These are phyloP conservation scores for Trichoderma lentiforme DNA, from an alignment of 2,329 filamentous ascomycete genomes.

Conservation along the genomic window DNA sequence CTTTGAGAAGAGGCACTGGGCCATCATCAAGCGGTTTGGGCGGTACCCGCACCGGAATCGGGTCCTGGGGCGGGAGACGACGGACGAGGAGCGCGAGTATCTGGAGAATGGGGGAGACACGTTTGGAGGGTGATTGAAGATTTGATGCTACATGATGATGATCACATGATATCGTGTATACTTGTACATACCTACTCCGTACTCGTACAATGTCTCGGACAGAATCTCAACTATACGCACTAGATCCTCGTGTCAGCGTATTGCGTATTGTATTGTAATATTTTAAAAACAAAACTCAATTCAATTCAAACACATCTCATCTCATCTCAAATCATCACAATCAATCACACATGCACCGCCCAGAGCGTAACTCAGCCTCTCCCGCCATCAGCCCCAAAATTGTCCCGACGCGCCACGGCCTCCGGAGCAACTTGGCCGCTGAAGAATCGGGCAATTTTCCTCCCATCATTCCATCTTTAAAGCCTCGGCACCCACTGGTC, in stretches of 20 bases:
- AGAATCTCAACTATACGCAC: neutral
- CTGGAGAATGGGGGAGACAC: conserved; percentile 44
- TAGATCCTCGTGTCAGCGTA: neutral
- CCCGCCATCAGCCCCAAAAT: neutral
- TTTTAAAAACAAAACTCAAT: neutral
- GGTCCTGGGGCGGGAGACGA: conserved; percentile 46
- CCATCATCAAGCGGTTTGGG: conserved; percentile 52
- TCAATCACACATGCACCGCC: neutral
- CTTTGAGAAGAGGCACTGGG: conserved; percentile 45
- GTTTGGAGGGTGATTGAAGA: conserved; percentile 26
- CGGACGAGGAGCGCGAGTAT: conserved; percentile 48
- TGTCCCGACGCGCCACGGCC: conserved; percentile 5
- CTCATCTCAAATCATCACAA: neutral
- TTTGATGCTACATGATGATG: neutral
- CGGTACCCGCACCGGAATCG: conserved; percentile 58
- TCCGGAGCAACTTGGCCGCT: conserved; percentile 1
- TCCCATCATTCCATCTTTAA: neutral
- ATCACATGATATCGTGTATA: neutral
- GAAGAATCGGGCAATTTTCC: neutral
- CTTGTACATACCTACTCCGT: neutral
- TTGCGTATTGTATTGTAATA: neutral
- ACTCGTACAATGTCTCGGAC: neutral
- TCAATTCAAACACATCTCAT: neutral
- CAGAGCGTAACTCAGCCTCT: neutral
- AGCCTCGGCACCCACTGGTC: neutral